phyloP scores from a whole-genome alignment of 768 basidiomycete species.

The Pleurotus ostreatus region DNA sequence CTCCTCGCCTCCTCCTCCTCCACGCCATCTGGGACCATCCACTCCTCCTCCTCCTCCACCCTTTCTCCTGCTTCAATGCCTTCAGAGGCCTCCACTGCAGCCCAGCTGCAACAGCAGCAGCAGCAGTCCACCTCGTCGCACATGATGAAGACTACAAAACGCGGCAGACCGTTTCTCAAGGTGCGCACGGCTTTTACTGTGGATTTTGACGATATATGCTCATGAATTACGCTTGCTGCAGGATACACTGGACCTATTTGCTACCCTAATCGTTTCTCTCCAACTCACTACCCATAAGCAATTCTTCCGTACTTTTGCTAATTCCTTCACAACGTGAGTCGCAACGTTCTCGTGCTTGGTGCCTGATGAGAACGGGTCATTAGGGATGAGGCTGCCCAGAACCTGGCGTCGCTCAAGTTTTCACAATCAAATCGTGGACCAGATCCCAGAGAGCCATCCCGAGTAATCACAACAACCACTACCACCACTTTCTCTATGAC shows the following conservation, averaged over 20 bases:
- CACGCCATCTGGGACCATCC: constrained; percentile 36
- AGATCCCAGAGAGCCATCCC: constrained; percentile 96
- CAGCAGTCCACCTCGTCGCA: constrained; percentile 64
- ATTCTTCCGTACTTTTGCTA: constrained; percentile 92
- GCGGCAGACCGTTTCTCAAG: constrained; percentile 92
- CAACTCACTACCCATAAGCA: constrained; percentile 87
- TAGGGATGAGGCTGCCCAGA: constrained; percentile 93
- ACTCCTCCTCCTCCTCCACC: constrained; percentile 49
- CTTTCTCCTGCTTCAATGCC: constrained; percentile 36
- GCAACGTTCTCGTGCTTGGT: constrained; percentile 11
- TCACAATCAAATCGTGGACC: constrained; percentile 98
- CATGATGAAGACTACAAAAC: constrained; percentile 98
- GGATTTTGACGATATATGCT: constrained; percentile 9
- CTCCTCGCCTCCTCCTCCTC: constrained; percentile 21
- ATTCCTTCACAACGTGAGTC: constrained; percentile 93
- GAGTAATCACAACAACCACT: constrained; percentile 98
- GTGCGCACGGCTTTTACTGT: constrained; percentile 32
- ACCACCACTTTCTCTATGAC: constrained; percentile 99
- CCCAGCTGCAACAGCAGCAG: constrained; percentile 24
- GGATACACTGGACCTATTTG: constrained; percentile 98
- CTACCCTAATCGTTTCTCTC: constrained; percentile 92
- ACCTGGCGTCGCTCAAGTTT: constrained; percentile 94
- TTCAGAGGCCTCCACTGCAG: constrained; percentile 30
- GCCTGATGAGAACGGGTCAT: constrained; percentile 10
- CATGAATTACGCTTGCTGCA: constrained; percentile 24